Base-by-base conservation (phyloP, 441 rosid genomes). In the Theobroma grandiflorum region DNA sequence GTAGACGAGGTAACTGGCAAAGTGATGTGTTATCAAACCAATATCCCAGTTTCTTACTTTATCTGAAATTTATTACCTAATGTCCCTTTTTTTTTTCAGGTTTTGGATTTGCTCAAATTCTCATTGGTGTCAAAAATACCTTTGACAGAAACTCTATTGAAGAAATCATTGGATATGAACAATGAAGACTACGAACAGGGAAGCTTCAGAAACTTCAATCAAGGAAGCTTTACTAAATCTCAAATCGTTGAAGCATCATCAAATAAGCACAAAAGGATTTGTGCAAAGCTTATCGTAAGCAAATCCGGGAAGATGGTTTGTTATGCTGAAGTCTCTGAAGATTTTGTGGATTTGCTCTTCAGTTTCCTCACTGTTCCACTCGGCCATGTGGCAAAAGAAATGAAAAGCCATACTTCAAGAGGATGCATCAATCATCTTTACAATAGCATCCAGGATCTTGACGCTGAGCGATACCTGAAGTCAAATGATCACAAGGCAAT, bases 291-390 rank as follows among this genome's bases (percentile, higher is more conserved):
- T 12, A 2, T 68, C 0, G 6, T 80, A 1, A 72, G 82, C 74
- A 86, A 84, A 80, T 80, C 84, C 11, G 68, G 18, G 74, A 68
- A 78, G 14, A 74, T 12, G 35, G 78, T 76, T 26, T 84, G 81
- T 6, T 78, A 67, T 22, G 84, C 78, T 58, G 85, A 86, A 58
- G 85, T 62, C 0, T 15, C 33, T 3, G 66, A 80, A 55, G 84
- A 78, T 33, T 82, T 78, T 69, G 80, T 80, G 57, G 38, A 78
- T 76, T 66, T 84, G 2, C 74, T 80, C 38, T 80, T 80, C 40
- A 84, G 87, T 15, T 80, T 86, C 81, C 87, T 84, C 16, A 57
- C 76, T 42, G 15, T 84, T 64, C 89, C 87, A 4, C 79, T 82
- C 0, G 86, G 83, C 6, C 8, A 33, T 40, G 11, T 75, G 5